Evolutionary conservation across 371 early-diverging fungal species (phyloP).

Genomic region (Apophysomyces sp.): DNA sequence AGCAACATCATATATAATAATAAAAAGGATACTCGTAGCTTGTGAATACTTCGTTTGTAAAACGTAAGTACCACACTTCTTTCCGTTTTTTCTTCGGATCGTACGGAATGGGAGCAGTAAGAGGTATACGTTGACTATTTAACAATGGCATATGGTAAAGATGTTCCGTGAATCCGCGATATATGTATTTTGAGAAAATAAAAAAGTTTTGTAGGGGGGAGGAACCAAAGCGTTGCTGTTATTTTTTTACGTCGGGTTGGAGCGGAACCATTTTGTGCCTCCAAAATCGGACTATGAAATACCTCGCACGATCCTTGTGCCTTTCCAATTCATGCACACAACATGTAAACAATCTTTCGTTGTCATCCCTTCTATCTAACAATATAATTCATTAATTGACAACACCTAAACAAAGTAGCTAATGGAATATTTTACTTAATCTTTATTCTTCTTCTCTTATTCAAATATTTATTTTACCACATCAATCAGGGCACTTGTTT

Average conservation of each 20-base stretch:
- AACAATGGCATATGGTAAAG: conserved; percentile 33
- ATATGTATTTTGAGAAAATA: background rate
- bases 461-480: too few species aligned
- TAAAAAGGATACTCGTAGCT: conserved; percentile 76
- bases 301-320: background rate
- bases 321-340: too few species aligned
- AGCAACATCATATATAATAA: background rate
- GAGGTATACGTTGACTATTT: conserved; percentile 37
- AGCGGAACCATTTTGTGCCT: background rate
- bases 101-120: conserved; percentile 29
- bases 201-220: background rate
- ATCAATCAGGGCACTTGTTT: too few species aligned
- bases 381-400: too few species aligned
- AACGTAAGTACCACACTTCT: conserved; percentile 78
- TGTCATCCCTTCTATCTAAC: too few species aligned
- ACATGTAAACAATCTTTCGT: too few species aligned
- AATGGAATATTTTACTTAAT: too few species aligned
- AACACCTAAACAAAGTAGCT: too few species aligned
- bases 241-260: conserved; percentile 3
- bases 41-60: conserved; percentile 84
- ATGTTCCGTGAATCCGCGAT: background rate
- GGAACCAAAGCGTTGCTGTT: background rate
- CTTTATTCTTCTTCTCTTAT: too few species aligned
- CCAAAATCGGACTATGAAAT: background rate
- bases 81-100: conserved; percentile 41